Base-by-base conservation (phyloP, 352 stramenopile genomes). In the Discostella stelligera region DNA sequence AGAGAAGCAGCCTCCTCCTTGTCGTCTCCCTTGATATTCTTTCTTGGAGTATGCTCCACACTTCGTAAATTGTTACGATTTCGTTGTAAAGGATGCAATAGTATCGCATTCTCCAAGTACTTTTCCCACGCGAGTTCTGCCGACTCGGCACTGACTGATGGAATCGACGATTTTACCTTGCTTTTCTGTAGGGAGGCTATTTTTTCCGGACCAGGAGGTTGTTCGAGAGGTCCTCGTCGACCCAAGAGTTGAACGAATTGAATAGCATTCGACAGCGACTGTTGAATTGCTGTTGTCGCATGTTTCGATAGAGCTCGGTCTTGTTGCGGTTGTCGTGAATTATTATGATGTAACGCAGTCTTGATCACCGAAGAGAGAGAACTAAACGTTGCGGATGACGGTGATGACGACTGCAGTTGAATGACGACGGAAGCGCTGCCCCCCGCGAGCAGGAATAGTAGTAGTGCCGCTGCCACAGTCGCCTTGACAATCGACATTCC, bases 121-220 rank as follows among this genome's bases (percentile, higher is more conserved):
- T 65, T 82, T 54, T 77, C 74, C 74, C 74, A 78, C 2, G 46
- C 67, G 16, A 74, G 44, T 21, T 78, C 74, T 14, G 74, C 46
- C 20, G 49, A 54, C 60, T 79, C 64, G 41, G 58, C 55, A 9
- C 41, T 72, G 5, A 79, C 50, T 59, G 44, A 44, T 14, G 27
- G 5, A 32, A 32, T 32, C 5, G 2, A 5, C 27, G 27, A 6
- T 5, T 32, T 32, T 5, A 5, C 2, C 27, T 32, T 32, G 27
- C 27, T 32, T 32, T 32, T 5, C 27, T 32, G 27, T 32, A 32
- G 5, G 27, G 27, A 6, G 27, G 27, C 27, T 32, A 5, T 6
- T 32, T 32, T 32, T 32, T 32, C 27, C 2, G 27, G 27, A 32
- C 2, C 27, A 32, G 27, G 27, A 32, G 2, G 27, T 32, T 32